phyloP scores from a whole-genome alignment of 1,284 basidiomycete species.

The Papiliotrema nemorosa region DNA sequence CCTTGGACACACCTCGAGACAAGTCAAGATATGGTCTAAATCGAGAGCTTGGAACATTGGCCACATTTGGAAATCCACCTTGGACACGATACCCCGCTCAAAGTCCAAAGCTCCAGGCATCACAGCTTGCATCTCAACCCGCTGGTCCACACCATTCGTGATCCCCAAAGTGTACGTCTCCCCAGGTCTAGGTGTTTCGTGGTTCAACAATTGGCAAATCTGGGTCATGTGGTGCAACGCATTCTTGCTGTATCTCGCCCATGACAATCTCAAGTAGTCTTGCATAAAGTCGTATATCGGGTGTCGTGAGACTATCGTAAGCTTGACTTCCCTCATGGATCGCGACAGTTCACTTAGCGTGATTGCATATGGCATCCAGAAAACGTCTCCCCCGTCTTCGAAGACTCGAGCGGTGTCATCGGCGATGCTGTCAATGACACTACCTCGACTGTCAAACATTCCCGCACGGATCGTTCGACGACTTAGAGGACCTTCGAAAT shows the following conservation, averaged over 20 bases:
- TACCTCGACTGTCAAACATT: not conserved
- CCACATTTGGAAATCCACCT: constrained; percentile 82
- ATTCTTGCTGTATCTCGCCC: constrained; percentile 89
- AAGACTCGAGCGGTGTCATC: constrained; percentile 27
- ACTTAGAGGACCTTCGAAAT: constrained; percentile 56
- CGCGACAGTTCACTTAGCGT: constrained; percentile 51
- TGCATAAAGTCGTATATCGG: constrained; percentile 91
- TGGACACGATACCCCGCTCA: constrained; percentile 42
- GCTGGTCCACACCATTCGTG: constrained; percentile 25
- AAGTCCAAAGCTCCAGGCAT: constrained; percentile 53
- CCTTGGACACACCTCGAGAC: constrained; percentile 68
- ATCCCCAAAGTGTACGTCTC: constrained; percentile 51
- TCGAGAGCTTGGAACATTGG: constrained; percentile 92
- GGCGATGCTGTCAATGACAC: constrained; percentile 36
- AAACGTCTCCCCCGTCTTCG: constrained; percentile 60
- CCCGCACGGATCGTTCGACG: constrained; percentile 2
- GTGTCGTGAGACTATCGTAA: constrained; percentile 69
- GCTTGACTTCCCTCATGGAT: constrained; percentile 5
- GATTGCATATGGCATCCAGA: constrained; percentile 87
- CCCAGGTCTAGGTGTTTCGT: constrained; percentile 79
- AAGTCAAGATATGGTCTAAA: constrained; percentile 87
- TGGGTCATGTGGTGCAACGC: constrained; percentile 50
- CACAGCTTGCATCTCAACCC: constrained; percentile 32
- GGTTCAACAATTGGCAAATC: constrained; percentile 48
- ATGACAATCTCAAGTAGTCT: constrained; percentile 81